phyloP scores from a whole-genome alignment of 768 basidiomycete species.

The Kwoniella sp. region DNA sequence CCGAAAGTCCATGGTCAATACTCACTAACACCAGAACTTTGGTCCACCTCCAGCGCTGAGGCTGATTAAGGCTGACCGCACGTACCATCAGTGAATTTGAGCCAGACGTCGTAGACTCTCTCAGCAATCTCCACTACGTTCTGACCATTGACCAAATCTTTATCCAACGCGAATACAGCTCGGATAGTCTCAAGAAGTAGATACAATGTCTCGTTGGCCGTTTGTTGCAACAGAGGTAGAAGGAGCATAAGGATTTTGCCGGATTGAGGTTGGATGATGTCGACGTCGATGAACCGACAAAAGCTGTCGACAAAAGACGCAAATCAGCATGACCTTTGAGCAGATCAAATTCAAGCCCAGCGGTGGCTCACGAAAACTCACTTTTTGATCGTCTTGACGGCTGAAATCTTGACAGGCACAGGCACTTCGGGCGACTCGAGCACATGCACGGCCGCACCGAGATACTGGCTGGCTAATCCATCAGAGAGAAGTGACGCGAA shows the following conservation, averaged over 20 bases:
- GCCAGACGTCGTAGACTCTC: constrained; percentile 78
- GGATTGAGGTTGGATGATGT: constrained; percentile 67
- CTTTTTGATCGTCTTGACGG: constrained; percentile 92
- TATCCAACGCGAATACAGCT: constrained; percentile 73
- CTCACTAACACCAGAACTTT: neutral
- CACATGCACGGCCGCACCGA: constrained; percentile 82
- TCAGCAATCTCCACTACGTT: constrained; percentile 69
- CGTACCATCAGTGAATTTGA: constrained; percentile 79
- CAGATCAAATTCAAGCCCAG: no score
- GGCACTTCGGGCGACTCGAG: constrained; percentile 72
- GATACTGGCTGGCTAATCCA: constrained; percentile 77
- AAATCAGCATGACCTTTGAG: constrained; percentile 60
- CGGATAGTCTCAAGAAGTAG: constrained; percentile 84
- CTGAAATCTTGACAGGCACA: constrained; percentile 90
- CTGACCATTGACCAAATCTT: constrained; percentile 60
- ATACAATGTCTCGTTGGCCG: constrained; percentile 84
- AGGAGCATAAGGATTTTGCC: constrained; percentile 76
- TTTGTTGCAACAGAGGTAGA: constrained; percentile 75
- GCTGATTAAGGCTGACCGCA: no score
- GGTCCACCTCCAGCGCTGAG: no score
- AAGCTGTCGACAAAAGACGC: constrained; percentile 54
- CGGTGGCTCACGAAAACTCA: no score
- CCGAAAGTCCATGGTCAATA: neutral
- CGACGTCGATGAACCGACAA: constrained; percentile 61
- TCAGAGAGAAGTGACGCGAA: constrained; percentile 74